These are phyloP conservation scores for Candida anglica DNA, from an alignment of 805 yeast species.

Conservation along the genomic window DNA sequence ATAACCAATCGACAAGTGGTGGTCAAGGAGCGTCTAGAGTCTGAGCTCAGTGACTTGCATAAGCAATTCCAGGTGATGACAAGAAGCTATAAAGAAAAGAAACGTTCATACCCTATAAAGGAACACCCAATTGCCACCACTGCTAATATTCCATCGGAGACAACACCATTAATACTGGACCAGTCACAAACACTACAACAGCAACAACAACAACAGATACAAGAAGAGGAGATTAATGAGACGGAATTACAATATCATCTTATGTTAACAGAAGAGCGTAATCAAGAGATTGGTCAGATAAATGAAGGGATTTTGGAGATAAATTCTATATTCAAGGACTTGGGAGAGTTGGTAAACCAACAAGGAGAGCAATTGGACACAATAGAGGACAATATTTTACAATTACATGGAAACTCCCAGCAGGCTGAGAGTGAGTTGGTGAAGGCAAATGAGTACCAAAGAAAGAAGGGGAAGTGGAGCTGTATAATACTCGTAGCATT, in stretches of 20 bases:
- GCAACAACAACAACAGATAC: conserved; percentile 30
- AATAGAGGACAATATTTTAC: conserved; percentile 73
- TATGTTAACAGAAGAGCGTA: conserved; percentile 65
- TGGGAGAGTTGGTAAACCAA: conserved; percentile 72
- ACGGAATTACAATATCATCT: conserved; percentile 60
- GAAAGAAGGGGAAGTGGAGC: conserved; percentile 66
- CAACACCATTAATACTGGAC: conserved; percentile 36
- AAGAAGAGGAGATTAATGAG: conserved; percentile 41
- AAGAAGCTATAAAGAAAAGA: conserved; percentile 47
- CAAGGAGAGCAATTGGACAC: conserved; percentile 85
- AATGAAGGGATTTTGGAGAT: conserved; percentile 80
- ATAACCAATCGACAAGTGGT: conserved; percentile 38
- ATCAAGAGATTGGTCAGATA: conserved; percentile 66
- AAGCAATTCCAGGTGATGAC: conserved; percentile 40
- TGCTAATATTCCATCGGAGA: conserved; percentile 18
- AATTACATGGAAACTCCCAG: conserved; percentile 59
- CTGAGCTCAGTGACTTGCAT: conserved; percentile 54
- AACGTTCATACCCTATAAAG: conserved; percentile 21
- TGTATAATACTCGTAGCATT: conserved; percentile 60
- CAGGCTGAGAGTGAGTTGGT: conserved; percentile 66
- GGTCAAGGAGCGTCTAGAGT: conserved; percentile 48
- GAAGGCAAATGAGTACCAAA: conserved; percentile 75
- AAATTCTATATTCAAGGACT: conserved; percentile 77
- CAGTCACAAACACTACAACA: conserved; percentile 18
- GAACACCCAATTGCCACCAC: conserved; percentile 15